Base-by-base conservation (phyloP, 2,329 filamentous ascomycete genomes). In the Verticillium tricorpus region DNA sequence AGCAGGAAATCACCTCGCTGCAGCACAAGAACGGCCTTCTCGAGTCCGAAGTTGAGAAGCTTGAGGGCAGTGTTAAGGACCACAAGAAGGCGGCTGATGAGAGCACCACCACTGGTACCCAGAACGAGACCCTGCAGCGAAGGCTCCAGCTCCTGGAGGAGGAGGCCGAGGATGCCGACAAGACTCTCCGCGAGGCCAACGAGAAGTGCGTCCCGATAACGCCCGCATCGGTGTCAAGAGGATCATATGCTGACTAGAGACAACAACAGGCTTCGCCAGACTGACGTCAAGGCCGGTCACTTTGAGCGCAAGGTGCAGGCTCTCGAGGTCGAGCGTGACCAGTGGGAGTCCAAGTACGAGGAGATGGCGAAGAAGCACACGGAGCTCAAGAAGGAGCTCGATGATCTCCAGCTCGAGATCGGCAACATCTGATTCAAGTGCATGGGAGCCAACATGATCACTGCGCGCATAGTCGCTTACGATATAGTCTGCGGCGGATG, bases 261-360 rank as follows among this genome's bases (percentile, higher is more conserved):
- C 58, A 64, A 64, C 61, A 58, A 67, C 70, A 99, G 95, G 83
- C 92, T 98, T 75, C 93, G 95, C 78, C 93, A 97, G 83, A 97
- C 95, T 81, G 95, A 99, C 77, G 93, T 98, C 82, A 98, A 98
- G 86, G 93, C 94, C 73, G 95, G 94, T 72, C 94, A 99, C 84
- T 98, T 94, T 80, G 95, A 99, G 84, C 95, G 95, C 81, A 98
- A 98, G 85, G 95, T 98, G 70, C 92, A 97, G 80, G 94, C 95
- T 72, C 89, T 97, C 74, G 95, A 99, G 82, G 84, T 87, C 74
- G 87, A 93, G 77, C 90, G 92, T 72, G 93, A 97, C 79, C 88
- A 93, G 79, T 97, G 93, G 93, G 95, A 98, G 84, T 77, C 85
- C 79, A 98, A 99, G 85, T 98, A 96, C 82, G 95, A 98, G 82